Conservation (phyloP, 164 flowering plant species). For the grape (Vitis vinifera) region DNA sequence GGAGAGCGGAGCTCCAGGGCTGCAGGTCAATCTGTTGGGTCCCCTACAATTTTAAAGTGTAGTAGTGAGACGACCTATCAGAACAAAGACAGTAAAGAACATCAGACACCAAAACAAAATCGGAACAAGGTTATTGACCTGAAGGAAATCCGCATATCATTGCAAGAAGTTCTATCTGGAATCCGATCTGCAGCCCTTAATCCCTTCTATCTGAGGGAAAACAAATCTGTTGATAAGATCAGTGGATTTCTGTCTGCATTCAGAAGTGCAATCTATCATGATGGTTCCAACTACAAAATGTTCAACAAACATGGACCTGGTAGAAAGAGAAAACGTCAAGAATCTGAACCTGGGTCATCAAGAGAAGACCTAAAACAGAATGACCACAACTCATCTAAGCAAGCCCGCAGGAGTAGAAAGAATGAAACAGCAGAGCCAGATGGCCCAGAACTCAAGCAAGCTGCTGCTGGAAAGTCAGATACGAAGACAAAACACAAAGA, state of each 20-base stretch:
- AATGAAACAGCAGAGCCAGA: constrained; percentile 4
- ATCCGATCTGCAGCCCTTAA: constrained; percentile 22
- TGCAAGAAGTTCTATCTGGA: constrained; percentile 18
- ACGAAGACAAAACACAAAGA: constrained; percentile 9
- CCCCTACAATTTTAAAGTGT: constrained; percentile 9
- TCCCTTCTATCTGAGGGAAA: constrained; percentile 9
- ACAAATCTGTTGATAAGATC: constrained; percentile 9
- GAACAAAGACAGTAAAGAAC: constrained; percentile 5
- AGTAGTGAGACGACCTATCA: background rate
- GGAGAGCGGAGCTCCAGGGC: constrained; percentile 18
- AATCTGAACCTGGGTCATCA: constrained; percentile 5
- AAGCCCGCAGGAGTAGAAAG: constrained; percentile 2
- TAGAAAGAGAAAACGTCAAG: constrained; percentile 21
- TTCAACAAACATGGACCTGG: constrained; percentile 12
- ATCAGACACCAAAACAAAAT: constrained; percentile 7
- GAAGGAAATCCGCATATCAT: constrained; percentile 4
- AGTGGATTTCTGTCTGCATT: constrained; percentile 15
- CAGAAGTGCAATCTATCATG: constrained; percentile 23
- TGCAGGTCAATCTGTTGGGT: constrained; percentile 13
- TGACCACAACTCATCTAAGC: background rate
- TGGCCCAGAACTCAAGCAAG: constrained; percentile 3
- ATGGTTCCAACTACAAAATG: constrained; percentile 21
- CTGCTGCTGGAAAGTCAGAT: constrained; percentile 1
- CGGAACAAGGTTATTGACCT: constrained; percentile 10
- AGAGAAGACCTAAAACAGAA: constrained; percentile 7